Evolutionary conservation across 2,329 filamentous ascomycete species (phyloP), one percentile per base, ranked within the genome.

Genomic region (Aspergillus clavatus): DNA sequence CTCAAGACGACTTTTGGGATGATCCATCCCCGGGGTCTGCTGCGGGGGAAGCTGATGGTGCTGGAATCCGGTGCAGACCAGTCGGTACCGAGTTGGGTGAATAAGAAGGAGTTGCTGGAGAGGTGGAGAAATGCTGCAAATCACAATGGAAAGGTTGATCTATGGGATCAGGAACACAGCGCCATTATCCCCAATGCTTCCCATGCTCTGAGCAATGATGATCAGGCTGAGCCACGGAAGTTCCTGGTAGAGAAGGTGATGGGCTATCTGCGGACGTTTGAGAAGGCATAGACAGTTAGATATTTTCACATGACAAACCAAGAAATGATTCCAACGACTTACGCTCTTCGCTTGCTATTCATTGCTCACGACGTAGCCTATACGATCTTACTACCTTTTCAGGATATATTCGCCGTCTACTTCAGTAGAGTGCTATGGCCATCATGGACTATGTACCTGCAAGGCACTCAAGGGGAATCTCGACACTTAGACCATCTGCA

Each of bases 1-100:
- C 69, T 89, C 2, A 59, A 66, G 12, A 63, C 60, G 8, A 84
- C 83, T 1, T 95, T 91, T 76, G 77, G 82, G 5, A 71, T 61
- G 61, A 62, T 76, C 11, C 50, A 61, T 5, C 31, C 61, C 35
- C 52, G 54, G 7, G 70, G 66, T 0, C 38, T 74, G 24, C 47
- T 74, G 45, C 67, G 56, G 45, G 53, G 60, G n/a, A 71, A 65
- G 41, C 45, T 73, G 45, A 63, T 76, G 59, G 70, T 75, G n/a
- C 51, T 76, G 40, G 67, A 69, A 21, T 74, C 72, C 0, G 74
- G 71, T 3, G 66, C 65, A 2, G 74, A 77, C 52, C 68, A 75
- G 52, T 66, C 68, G 5, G 63, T 71, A 3, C 72, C 74, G 0
- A 63, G 62, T 16, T 72, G 62, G 60, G 60, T 77, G n/a, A 66